phyloP scores from a whole-genome alignment of 2,329 filamentous ascomycete species.

The Rutstroemia sp. region DNA sequence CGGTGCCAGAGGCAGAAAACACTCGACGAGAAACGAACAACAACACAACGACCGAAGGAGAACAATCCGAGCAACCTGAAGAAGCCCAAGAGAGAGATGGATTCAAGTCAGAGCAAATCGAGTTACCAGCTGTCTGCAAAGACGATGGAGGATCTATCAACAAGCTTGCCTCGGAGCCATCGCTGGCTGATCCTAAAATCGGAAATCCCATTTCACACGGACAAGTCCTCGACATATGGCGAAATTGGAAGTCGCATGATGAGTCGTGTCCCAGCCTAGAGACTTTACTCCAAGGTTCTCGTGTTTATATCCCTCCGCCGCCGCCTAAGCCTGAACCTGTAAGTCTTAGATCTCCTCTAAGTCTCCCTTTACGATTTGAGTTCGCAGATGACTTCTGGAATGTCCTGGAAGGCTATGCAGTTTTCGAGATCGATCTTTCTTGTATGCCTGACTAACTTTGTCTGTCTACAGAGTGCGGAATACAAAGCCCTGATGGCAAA shows the following conservation, averaged over 20 bases:
- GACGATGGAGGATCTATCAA: neutral
- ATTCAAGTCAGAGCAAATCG: too few relatives aligned
- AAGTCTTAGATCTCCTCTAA: constrained; percentile 27
- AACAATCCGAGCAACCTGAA: neutral
- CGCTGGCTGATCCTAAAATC: constrained; percentile 35
- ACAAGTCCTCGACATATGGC: constrained; percentile 59
- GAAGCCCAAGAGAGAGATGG: neutral
- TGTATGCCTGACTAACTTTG: neutral
- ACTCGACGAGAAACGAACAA: neutral
- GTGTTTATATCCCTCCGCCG: constrained; percentile 71
- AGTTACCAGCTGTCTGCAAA: too few relatives aligned
- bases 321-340: constrained; percentile 72
- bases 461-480: constrained; percentile 54
- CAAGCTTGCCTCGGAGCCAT: constrained; percentile 35
- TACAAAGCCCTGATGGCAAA: constrained; percentile 84
- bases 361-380: too few relatives aligned
- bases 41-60: neutral
- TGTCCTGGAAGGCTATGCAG: neutral
- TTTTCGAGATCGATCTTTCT: too few relatives aligned
- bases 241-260: constrained; percentile 36
- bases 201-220: constrained; percentile 66
- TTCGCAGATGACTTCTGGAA: neutral
- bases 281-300: constrained; percentile 61
- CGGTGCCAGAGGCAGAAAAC: neutral
- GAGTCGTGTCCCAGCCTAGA: constrained; percentile 49